Conservation (phyloP, 371 early-diverging fungal species). For the Mucor mucedo region DNA sequence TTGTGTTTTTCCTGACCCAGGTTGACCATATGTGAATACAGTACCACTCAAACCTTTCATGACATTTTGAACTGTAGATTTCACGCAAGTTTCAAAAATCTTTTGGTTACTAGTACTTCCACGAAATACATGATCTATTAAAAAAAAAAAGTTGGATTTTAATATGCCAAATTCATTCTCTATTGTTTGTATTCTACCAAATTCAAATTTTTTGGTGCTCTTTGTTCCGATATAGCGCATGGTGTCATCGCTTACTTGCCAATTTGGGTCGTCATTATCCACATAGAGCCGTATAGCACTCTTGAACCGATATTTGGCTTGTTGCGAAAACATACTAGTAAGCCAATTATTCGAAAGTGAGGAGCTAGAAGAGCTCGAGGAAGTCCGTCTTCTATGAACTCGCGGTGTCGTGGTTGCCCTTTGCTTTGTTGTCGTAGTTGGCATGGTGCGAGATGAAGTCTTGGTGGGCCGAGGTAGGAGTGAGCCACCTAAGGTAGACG, state of each 20-base stretch:
- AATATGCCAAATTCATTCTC: no score
- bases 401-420: constrained; percentile 19
- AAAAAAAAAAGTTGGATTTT: not conserved
- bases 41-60: constrained; percentile 41
- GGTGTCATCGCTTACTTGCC: constrained; percentile 11
- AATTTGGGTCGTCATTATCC: constrained; percentile 16
- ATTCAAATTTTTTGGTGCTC: constrained; percentile 19
- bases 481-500: constrained; percentile 1
- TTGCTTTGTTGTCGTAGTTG: constrained; percentile 4
- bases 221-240: constrained; percentile 19
- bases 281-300: constrained; percentile 11
- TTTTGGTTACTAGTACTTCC: constrained; percentile 1
- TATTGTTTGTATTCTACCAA: constrained; percentile 12
- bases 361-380: constrained; percentile 11
- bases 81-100: constrained; percentile 1
- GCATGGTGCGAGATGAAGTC: not conserved
- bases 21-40: constrained; percentile 80
- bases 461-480: constrained; percentile 5
- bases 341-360: constrained; percentile 15
- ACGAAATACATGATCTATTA: constrained; percentile 14
- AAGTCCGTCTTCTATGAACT: constrained; percentile 14
- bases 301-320: constrained; percentile 13
- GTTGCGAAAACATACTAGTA: constrained; percentile 7
- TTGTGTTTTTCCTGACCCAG: constrained; percentile 80
- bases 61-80: constrained; percentile 6